phyloP scores from a whole-genome alignment of 768 basidiomycete genomes.

The Suillus occidentalis region DNA sequence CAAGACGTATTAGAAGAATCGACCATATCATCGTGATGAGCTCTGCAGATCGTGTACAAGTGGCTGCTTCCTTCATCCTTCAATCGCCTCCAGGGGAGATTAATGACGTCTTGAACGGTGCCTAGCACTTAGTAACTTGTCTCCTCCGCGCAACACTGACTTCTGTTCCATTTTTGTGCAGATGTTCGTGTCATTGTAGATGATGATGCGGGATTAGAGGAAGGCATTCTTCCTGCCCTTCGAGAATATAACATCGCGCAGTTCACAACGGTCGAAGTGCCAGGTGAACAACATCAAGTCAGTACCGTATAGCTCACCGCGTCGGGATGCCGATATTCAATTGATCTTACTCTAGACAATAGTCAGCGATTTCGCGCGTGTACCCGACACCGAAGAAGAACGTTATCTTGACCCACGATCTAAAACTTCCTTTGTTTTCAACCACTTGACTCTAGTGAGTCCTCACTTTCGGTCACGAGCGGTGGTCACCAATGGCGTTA shows the following conservation, averaged over 20 bases:
- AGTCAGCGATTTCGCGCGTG: conserved; percentile 69
- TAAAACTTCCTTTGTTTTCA: conserved; percentile 76
- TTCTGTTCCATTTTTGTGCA: conserved; percentile 32
- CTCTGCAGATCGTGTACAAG: conserved; percentile 60
- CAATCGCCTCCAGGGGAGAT: conserved; percentile 96
- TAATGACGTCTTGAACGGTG: conserved; percentile 93
- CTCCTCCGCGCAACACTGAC: conserved; percentile 8
- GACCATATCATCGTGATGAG: conserved; percentile 44
- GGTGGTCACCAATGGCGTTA: conserved; percentile 11
- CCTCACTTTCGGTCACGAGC: conserved; percentile 28
- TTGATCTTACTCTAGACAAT: conserved; percentile 58
- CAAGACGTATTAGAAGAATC: background rate
- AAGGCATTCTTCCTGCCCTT: conserved; percentile 74
- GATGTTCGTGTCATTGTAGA: conserved; percentile 90
- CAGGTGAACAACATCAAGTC: conserved; percentile 74
- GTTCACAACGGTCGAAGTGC: conserved; percentile 85
- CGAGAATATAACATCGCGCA: conserved; percentile 86
- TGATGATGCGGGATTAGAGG: conserved; percentile 82
- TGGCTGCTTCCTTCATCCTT: conserved; percentile 76
- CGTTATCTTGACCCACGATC: conserved; percentile 85
- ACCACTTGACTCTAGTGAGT: conserved; percentile 77
- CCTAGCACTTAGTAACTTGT: conserved; percentile 13
- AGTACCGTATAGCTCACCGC: conserved; percentile 17
- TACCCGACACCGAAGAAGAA: conserved; percentile 48
- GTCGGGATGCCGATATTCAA: conserved; percentile 6